Evolutionary conservation across 129 eudicot species (phyloP).

Genomic region (Logfia minima): DNA sequence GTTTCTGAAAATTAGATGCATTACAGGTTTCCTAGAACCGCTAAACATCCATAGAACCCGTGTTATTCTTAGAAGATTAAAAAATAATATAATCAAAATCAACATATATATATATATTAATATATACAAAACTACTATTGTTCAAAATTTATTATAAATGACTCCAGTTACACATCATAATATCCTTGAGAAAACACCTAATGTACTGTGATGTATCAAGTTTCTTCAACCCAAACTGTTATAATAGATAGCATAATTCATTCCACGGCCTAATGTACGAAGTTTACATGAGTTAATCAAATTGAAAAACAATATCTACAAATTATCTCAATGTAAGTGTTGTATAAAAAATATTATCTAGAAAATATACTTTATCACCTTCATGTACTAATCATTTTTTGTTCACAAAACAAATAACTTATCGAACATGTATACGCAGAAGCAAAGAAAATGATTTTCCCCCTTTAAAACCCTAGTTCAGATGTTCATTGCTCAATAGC

Average conservation of each 20-base stretch:
- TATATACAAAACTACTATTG: not conserved
- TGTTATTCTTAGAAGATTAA: not conserved
- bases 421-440: not conserved
- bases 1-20: not conserved
- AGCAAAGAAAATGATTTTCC: not conserved
- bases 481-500: not conserved
- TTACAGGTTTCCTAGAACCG: not conserved
- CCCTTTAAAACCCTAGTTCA: not conserved
- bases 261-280: not conserved
- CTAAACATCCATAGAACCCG: not conserved
- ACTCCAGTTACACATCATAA: not conserved
- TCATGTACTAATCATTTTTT: too few species aligned
- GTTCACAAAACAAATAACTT: not conserved
- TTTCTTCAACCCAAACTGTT: not conserved
- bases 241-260: too few species aligned
- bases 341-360: not conserved
- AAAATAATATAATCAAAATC: not conserved
- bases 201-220: not conserved
- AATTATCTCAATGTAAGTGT: not conserved
- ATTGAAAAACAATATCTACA: not conserved
- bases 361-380: not conserved
- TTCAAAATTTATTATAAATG: not conserved
- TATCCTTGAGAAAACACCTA: too few species aligned
- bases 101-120: not conserved
- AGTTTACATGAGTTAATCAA: not conserved